phyloP scores from a whole-genome alignment of 2,329 filamentous ascomycete species.

The Teratosphaeria pseudoeucalypti region DNA sequence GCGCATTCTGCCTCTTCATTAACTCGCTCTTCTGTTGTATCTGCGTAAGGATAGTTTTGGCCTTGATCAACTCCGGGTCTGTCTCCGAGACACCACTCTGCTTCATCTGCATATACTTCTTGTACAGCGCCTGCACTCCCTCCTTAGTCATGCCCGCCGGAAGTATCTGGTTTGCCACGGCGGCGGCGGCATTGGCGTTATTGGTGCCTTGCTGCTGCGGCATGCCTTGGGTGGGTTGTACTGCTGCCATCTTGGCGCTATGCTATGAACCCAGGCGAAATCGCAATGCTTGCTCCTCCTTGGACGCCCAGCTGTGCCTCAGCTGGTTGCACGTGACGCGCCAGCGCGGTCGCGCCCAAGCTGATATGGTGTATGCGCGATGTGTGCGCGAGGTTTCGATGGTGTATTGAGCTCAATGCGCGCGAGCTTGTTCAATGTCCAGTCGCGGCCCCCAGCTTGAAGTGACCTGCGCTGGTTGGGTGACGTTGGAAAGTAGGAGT shows the following conservation, averaged over 20 bases:
- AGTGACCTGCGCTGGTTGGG: neutral
- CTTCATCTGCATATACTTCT: constrained; percentile 85
- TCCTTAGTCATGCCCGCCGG: constrained; percentile 59
- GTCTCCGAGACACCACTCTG: constrained; percentile 66
- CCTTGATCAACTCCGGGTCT: constrained; percentile 81
- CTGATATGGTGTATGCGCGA: neutral
- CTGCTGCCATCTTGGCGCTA: constrained; percentile 16
- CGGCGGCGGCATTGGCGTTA: neutral
- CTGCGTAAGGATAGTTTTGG: constrained; percentile 61
- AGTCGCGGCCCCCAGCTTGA: neutral
- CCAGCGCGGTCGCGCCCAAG: neutral
- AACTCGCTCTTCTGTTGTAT: constrained; percentile 45
- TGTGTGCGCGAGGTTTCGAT: neutral
- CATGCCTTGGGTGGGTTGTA: constrained; percentile 19
- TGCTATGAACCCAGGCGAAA: neutral
- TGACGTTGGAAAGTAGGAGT: neutral
- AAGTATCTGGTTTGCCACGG: constrained; percentile 13
- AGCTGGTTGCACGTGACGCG: neutral
- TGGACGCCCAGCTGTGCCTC: neutral
- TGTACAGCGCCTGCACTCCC: constrained; percentile 64
- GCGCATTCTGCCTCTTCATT: constrained; percentile 40
- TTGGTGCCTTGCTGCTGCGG: constrained; percentile 13
- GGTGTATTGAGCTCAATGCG: neutral
- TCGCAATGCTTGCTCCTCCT: neutral
- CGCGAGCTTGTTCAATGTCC: neutral